Evolutionary conservation across 2,329 filamentous ascomycete genomes (phyloP).

Genomic region (Ascosphaera apis): DNA sequence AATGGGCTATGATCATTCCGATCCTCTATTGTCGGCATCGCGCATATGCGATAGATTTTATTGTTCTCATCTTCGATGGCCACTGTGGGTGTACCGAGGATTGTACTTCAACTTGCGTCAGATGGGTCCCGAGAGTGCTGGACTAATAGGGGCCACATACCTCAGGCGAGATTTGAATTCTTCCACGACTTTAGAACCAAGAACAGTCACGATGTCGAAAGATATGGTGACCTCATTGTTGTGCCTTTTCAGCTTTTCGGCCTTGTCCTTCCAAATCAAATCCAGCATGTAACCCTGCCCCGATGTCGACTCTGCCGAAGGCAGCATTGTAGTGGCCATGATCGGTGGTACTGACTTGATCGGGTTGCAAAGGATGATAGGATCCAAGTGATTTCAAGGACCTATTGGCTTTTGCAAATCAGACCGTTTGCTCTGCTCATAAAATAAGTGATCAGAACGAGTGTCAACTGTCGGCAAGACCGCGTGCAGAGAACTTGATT

Average conservation of each 20-base stretch:
- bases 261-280: constrained; percentile 13
- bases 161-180: constrained; percentile 12
- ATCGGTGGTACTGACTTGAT: background rate
- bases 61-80: constrained; percentile 11
- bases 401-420: too few relatives aligned
- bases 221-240: constrained; percentile 14
- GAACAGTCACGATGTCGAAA: constrained; percentile 11
- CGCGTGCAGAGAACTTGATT: too few relatives aligned
- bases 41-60: constrained; percentile 12
- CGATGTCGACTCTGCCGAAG: constrained; percentile 2
- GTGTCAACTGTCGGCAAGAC: too few relatives aligned
- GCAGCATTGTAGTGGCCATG: constrained; percentile 6
- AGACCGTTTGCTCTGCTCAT: too few relatives aligned
- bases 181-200: constrained; percentile 12
- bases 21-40: constrained; percentile 5
- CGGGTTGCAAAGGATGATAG: background rate
- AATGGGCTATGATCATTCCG: background rate
- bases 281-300: constrained; percentile 6
- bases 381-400: background rate
- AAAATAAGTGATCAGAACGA: too few relatives aligned
- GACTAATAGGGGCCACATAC: constrained; percentile 7
- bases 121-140: constrained; percentile 1
- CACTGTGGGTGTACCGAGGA: constrained; percentile 10
- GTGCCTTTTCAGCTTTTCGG: constrained; percentile 10
- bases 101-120: constrained; percentile 6